A percentile compares a stretch with the other conserved stretches of the same genome.
These are phyloP conservation scores for Penicillium freii DNA, from an alignment of 2,329 filamentous ascomycete species.

Conservation along the genomic window DNA sequence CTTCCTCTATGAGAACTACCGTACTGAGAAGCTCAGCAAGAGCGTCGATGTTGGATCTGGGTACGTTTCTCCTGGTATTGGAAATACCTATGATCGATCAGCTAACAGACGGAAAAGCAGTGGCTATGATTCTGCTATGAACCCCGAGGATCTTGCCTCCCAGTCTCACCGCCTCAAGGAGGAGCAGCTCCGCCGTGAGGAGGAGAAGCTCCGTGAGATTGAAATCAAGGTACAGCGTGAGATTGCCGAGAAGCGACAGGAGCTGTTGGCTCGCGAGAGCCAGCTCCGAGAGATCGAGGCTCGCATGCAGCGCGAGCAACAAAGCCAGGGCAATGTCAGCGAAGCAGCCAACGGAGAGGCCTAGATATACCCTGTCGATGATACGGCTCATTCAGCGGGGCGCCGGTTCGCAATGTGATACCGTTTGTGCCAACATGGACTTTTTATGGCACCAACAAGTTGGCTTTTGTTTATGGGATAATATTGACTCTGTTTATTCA, in stretches of 20 bases:
- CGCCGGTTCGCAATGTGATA: constrained; percentile 33
- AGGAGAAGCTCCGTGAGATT: constrained; percentile 99
- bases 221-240: constrained; percentile 99
- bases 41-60: constrained; percentile 86
- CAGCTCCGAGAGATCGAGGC: constrained; percentile 99
- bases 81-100: constrained; percentile 14
- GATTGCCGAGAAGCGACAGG: constrained; percentile 99
- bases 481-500: constrained; percentile 43
- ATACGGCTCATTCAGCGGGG: constrained; percentile 30
- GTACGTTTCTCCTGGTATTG: constrained; percentile 58
- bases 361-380: constrained; percentile 33
- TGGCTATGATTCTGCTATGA: constrained; percentile 77
- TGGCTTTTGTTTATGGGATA: constrained; percentile 39
- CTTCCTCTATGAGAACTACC: constrained; percentile 99
- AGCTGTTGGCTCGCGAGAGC: constrained; percentile 93
- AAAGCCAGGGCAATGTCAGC: constrained; percentile 47
- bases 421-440: constrained; percentile 39
- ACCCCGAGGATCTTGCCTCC: constrained; percentile 92
- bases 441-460: constrained; percentile 32
- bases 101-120: constrained; percentile 41
- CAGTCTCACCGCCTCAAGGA: constrained; percentile 99
- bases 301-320: constrained; percentile 85
- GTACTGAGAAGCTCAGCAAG: constrained; percentile 99
- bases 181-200: constrained; percentile 96
- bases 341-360: constrained; percentile 39